Base-by-base conservation (phyloP, 257 asterid species). In the Ilex aquifolium region DNA sequence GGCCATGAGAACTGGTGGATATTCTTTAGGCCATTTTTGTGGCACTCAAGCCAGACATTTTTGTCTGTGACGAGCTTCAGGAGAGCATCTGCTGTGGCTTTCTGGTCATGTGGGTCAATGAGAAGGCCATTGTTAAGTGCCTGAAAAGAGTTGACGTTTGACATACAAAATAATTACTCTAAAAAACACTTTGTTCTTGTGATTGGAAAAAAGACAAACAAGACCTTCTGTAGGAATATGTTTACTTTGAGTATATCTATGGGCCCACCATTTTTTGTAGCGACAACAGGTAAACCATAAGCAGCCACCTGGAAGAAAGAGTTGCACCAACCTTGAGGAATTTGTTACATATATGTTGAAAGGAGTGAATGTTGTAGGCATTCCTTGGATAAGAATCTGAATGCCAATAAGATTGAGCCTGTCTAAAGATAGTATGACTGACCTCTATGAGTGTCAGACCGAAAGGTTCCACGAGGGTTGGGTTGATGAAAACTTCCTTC, bases 391-490 rank as follows among this genome's bases (percentile, higher is more conserved):
- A 14, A 56, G 9, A 61, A 39, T 39, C 14, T 31, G 17, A 32
- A 30, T 31, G 9, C 10, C 53, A 65, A 31, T 30, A 50, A 12
- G 54, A 14, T 29, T 21, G 51, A 62, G 62, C 63, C 40, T 30
- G 17, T 36, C 8, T 59, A 60, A 67, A 61, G 32, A 65, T 10
- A 30, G 31, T 32, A n/a, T 32, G 46, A 72, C 69, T 68, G 61
- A 85, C 90, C 90, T 85, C 94, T 64, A 83, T 83, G 56, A 85
- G 83, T 30, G 90, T 81, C 67, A 85, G 86, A 72, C 94, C 88
- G 39, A 85, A 85, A 54, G 90, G 27, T 21, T 85, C 94, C 44
- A 85, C 83, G 31, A 83, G 80, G 60, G 94, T 88, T 65, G 94
- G 90, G 77, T 83, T 85, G 74, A 85, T 79, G 75, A 85, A 85